Conservation (phyloP, 2,329 filamentous ascomycete genomes). For the Fusarium sp. region DNA sequence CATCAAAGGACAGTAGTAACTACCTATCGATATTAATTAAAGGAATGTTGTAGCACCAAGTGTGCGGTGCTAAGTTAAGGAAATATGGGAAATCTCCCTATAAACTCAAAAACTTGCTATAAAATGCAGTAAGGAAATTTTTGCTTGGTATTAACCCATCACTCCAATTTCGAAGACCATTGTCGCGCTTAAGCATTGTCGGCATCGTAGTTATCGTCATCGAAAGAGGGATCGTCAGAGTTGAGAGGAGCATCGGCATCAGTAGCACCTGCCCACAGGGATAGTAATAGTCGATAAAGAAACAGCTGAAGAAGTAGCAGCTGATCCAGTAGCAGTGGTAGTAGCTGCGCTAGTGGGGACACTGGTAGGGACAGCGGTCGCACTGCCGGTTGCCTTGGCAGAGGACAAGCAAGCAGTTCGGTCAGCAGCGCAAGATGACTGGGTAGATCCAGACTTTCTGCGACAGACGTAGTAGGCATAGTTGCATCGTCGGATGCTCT, state of each 20-base stretch:
- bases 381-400: not conserved
- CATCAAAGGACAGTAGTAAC: not conserved
- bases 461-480: constrained; percentile 12
- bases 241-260: not conserved
- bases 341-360: not conserved
- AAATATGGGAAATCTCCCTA: no score
- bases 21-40: not conserved
- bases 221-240: not conserved
- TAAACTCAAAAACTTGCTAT: not conserved
- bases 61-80: not conserved
- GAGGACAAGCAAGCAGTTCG: not conserved
- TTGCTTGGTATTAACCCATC: not conserved
- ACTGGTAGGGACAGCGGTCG: not conserved
- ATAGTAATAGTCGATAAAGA: not conserved
- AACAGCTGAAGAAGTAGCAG: not conserved
- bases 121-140: not conserved
- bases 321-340: not conserved
- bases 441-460: not conserved
- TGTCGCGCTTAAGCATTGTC: not conserved
- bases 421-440: not conserved
- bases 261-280: not conserved
- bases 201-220: not conserved
- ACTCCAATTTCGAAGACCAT: no score
- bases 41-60: not conserved
- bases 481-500: not conserved